Percentiles rank a stretch among this genome's conserved stretches.
phyloP scores from a whole-genome alignment of 805 yeast genomes.

The Torulaspora delbrueckii region DNA sequence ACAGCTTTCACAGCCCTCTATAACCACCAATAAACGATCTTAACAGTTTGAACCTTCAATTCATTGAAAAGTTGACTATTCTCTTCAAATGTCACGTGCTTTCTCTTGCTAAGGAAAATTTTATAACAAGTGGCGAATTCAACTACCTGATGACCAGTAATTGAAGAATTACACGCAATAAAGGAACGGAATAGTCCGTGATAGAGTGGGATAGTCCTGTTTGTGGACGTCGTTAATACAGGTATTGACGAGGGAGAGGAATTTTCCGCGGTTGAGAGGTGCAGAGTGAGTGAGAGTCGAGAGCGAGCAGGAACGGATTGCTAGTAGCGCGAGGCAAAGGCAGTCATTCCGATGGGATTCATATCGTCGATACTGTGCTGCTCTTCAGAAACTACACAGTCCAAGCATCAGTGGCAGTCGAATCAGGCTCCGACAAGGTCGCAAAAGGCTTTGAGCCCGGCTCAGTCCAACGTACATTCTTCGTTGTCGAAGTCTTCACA shows the following conservation, averaged over 20 bases:
- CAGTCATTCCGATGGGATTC: slow-evolving; percentile 34
- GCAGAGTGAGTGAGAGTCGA: not conserved
- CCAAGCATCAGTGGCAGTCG: slow-evolving; percentile 15
- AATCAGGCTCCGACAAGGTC: slow-evolving; percentile 7
- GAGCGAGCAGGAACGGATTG: no score
- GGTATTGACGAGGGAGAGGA: not conserved
- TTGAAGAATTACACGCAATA: not conserved
- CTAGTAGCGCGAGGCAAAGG: not conserved
- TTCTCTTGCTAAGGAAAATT: not conserved
- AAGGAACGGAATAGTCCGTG: not conserved
- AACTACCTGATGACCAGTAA: not conserved
- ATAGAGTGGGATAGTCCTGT: not conserved
- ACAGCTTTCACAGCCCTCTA: not conserved
- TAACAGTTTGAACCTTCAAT: not conserved
- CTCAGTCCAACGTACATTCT: slow-evolving; percentile 11
- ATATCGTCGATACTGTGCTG: slow-evolving; percentile 29
- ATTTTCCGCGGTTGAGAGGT: not conserved
- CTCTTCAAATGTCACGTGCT: not conserved
- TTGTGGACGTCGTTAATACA: not conserved
- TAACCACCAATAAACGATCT: not conserved
- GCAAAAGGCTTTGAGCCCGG: not conserved
- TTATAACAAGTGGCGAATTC: not conserved
- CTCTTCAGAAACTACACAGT: slow-evolving; percentile 17
- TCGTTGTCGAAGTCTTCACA: slow-evolving; percentile 19
- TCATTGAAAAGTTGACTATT: not conserved